Base-by-base conservation (phyloP, 306 rosid genomes). In the Trifolium subterraneum region DNA sequence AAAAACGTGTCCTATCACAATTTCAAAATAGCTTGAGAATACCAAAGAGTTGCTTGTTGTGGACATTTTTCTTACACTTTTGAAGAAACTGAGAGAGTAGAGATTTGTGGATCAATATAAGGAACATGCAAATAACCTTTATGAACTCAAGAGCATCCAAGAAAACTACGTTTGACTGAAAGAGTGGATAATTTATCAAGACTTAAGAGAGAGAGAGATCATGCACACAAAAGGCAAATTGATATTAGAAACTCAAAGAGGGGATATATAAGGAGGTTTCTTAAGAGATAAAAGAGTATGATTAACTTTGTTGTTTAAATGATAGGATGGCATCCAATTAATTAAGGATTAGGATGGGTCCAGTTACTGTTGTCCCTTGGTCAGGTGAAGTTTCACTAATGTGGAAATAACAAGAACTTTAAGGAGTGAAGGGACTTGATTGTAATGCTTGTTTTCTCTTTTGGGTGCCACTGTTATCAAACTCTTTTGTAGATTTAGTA, bases 41-140 rank as follows among this genome's bases (percentile, higher is more conserved):
- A 15, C 33, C 15, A 13, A 1, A 31, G 7, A 62, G 42, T 4
- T 41, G 54, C 35, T 41, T 20, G 9, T 41, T 20, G 9, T 67
- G 15, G 72, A 23, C 72, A 45, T 67, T 50, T 31, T 67, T 45
- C 39, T 25, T 45, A 25, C 15, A 25, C 42, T 67, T 45, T 45
- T 2, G 33, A 65, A 64, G 16, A 62, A 62, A 15, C 2, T 38
- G 12, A 11, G 20, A 44, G 39, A 45, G 41, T 45, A 15, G 41
- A 23, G n/a, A 15, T 14, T 67, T 44, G 58, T n/a, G 14, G 58
- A 67, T 45, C 59, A 45, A 25, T 20, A 44, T 44, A 67, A 67
- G 58, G 22, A 67, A 67, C n/a, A 23, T 7, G 58, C 20, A 67
- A 67, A 7, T 31, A 60, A 60, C 65, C 65, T 60, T 60, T 60